Evolutionary conservation across 495 filamentous ascomycete genomes (phyloP).

Genomic region (Penicillium ucsense): DNA sequence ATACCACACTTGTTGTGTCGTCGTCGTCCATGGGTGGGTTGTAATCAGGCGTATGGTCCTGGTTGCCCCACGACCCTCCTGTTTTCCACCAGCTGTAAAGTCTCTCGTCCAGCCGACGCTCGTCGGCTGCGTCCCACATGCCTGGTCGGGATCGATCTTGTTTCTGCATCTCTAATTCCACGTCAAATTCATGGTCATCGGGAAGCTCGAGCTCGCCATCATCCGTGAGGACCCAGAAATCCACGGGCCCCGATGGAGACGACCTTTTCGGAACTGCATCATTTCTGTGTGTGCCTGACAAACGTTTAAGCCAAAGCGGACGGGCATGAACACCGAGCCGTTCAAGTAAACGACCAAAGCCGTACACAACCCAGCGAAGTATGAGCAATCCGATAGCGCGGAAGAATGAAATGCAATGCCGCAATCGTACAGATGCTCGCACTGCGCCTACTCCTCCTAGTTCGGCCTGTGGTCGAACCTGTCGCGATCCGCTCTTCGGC

Average conservation of each 20-base stretch:
- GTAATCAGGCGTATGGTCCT: slow-evolving; percentile 69
- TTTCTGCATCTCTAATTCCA: slow-evolving; percentile 63
- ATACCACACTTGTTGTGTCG: slow-evolving; percentile 71
- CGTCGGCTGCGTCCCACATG: slow-evolving; percentile 34
- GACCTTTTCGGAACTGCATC: slow-evolving; percentile 7
- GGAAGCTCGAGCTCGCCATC: slow-evolving; percentile 49
- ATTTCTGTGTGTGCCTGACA: slow-evolving; percentile 13
- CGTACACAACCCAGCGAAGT: slow-evolving; percentile 45
- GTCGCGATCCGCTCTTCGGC: slow-evolving; percentile 34
- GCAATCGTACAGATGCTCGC: slow-evolving; percentile 61
- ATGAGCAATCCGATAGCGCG: slow-evolving; percentile 61
- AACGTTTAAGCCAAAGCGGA: slow-evolving; percentile 51
- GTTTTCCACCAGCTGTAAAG: slow-evolving; percentile 73
- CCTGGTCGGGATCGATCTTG: slow-evolving; percentile 31
- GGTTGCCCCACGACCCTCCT: slow-evolving; percentile 73
- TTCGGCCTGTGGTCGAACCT: slow-evolving; percentile 28
- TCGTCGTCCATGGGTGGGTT: slow-evolving; percentile 44
- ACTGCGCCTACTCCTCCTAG: slow-evolving; percentile 65
- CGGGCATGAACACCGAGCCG: slow-evolving; percentile 51
- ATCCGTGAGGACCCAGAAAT: slow-evolving; percentile 52
- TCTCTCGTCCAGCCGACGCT: slow-evolving; percentile 58
- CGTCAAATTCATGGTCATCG: slow-evolving; percentile 54
- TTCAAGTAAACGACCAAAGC: slow-evolving; percentile 43
- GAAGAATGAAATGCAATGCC: slow-evolving; percentile 65
- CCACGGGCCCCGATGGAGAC: slow-evolving; percentile 23